Base-by-base conservation (phyloP, 202 grass and related monocot genomes). In the Bolboschoenoplectus hybrid region DNA sequence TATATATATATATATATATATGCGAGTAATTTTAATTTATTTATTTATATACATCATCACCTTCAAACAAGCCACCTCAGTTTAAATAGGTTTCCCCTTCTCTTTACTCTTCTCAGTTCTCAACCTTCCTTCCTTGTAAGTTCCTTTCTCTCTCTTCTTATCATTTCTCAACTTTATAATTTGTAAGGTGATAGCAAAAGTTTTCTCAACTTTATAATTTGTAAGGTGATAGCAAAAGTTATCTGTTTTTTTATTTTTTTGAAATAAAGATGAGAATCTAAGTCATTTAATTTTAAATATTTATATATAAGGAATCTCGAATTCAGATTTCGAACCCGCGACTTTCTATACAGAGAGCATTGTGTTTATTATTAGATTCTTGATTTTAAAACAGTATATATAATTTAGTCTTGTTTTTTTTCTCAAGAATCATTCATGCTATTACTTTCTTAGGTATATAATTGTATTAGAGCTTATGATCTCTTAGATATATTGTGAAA, bases 121-220 rank as follows among this genome's bases (percentile, higher is more conserved):
- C 47, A 63, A 60, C 19, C 46, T 11, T 40, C 35, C 17, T 63
- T 61, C 63, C 64, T 57, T n/a, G 82, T 71, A 71, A 84, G 64
- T 69, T 84, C 34, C 64, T 68, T 67, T 64, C 26, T 79, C 34
- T 84, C 50, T 68, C 41, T 20, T 82, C 43, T 7, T 84, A 16
- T 52, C 14, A 66, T 47, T 82, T 47, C 5, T 51, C 53, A 82
- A 34, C 6, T 60, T 61, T 4, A 10, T 55, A 12, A 80, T 12
- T 61, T 61, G n/a, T 68, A 35, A 74, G n/a, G 6, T 79, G 51
- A 35, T 5, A 79, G 11, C 51, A 79, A 58, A n/a, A 57, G 7
- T 39, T 39, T 82, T 47, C 5, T 51, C 53, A 82, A 34, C 6
- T 60, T 61, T 4, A 10, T 55, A 12, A 80, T 12, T 61, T 61